Evolutionary conservation across 169 alveolate genomes (phyloP), one percentile per base, ranked within the genome.

Genomic region (Theileria luwenshuni): DNA sequence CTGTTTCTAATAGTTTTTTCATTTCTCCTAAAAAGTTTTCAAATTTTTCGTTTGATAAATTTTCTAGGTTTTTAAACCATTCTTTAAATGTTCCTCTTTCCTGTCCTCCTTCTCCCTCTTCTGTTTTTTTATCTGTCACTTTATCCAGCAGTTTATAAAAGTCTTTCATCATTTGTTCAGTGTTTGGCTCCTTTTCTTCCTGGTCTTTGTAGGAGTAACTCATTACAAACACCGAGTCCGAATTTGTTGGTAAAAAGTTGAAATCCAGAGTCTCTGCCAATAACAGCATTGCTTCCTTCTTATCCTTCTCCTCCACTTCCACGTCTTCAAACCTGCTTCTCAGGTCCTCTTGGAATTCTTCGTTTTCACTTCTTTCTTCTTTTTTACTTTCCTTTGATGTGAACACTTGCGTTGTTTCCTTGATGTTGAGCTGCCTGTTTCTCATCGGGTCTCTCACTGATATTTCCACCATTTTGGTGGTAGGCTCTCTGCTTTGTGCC

Each of bases 141-240:
- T n/a, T 21, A 6, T 56, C 30, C 47, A 56, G 38, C 42, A 56
- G 19, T 27, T 15, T 23, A 19, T 56, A 56, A 21, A 56, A 56
- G 17, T 56, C 41, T 15, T 56, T 56, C 65, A 56, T 27, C 65
- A 56, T 2, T 43, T 56, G 65, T 56, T 56, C 65, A 27, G 45
- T 56, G 17, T 56, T 21, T 56, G 65, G 19, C 23, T 56, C 75
- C 48, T 58, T 74, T 48, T 23, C 12, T 21, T 74, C 81, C 42
- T 47, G 32, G 25, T 67, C 85, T 25, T 35, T 38, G 23, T 74
- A 15, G 68, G 67, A 62, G 25, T 56, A 81, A 49, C 58, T 63
- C 81, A 72, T 48, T 59, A 81, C 89, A 12, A 35, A 28, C 21
- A 74, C 85, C 15, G 77, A 74, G n/a, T 81, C 89, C 3, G 75